phyloP scores from a whole-genome alignment of 139 green algal genomes.

The Mesotaenium endlicherianum region DNA sequence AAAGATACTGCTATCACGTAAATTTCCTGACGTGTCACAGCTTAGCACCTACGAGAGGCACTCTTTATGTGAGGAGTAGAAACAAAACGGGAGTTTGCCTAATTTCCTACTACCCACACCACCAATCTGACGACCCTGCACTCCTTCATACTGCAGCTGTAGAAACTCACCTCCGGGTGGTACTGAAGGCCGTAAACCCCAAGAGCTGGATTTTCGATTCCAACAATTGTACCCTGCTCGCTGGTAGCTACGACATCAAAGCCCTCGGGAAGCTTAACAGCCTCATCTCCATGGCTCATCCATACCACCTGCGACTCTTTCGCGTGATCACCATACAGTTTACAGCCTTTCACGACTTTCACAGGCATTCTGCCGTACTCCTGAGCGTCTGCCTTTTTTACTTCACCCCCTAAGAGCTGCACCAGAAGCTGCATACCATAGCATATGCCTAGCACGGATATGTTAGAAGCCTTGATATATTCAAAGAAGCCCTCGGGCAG shows the following conservation, averaged over 20 bases:
- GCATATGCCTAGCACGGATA: slow-evolving; percentile 92
- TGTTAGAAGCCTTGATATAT: slow-evolving; percentile 7
- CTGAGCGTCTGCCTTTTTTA: slow-evolving; percentile 71
- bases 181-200: slow-evolving; percentile 94
- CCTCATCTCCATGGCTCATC: slow-evolving; percentile 98
- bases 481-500: slow-evolving; percentile 64
- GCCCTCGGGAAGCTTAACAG: slow-evolving; percentile 78
- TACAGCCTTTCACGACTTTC: slow-evolving; percentile 58
- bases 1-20: no score
- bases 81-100: no score
- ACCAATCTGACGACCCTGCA: no score
- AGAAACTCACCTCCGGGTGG: slow-evolving; percentile 87
- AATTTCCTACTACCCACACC: no score
- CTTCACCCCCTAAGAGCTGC: slow-evolving; percentile 73
- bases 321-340: slow-evolving; percentile 63
- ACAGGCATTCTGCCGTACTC: slow-evolving; percentile 98
- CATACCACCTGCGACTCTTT: slow-evolving; percentile 76
- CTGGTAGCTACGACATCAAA: slow-evolving; percentile 64
- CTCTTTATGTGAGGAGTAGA: no score
- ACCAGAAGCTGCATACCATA: slow-evolving; percentile 95
- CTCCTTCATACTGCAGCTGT: no score
- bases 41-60: no score
- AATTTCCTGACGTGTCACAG: no score
- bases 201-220: slow-evolving; percentile 77
- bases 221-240: slow-evolving; percentile 85